These are phyloP conservation scores for Zelopaecilomyces penicillatus DNA, from an alignment of 2,329 filamentous ascomycete species.

Conservation along the genomic window DNA sequence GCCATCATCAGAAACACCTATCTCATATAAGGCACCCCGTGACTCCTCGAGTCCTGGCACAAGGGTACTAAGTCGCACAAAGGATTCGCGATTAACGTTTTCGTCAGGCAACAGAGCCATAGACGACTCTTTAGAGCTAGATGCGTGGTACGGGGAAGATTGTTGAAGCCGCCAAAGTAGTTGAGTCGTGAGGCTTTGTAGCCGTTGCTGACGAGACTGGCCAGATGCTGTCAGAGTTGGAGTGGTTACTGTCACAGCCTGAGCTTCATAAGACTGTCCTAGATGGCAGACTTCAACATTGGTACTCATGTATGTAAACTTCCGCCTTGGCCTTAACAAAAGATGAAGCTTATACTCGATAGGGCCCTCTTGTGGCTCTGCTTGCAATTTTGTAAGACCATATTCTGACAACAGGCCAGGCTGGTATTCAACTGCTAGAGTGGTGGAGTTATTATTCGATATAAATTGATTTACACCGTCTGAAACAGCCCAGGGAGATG, in stretches of 20 bases:
- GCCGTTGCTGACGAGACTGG: conserved; percentile 70
- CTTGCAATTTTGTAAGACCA: conserved; percentile 67
- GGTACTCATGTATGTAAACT: conserved; percentile 66
- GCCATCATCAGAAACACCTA: conserved; percentile 92
- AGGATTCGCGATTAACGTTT: conserved; percentile 35
- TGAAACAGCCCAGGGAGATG: conserved; percentile 77
- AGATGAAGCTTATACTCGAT: conserved; percentile 96
- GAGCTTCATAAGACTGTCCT: conserved; percentile 2
- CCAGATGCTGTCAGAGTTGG: conserved; percentile 35
- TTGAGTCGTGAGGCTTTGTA: conserved; percentile 91
- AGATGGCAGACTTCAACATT: conserved; percentile 6
- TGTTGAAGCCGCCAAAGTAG: conserved; percentile 91
- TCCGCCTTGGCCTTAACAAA: conserved; percentile 67
- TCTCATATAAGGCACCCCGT: conserved; percentile 88
- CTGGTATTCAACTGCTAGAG: neutral
- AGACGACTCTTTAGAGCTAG: conserved; percentile 65
- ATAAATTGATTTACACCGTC: conserved; percentile 31
- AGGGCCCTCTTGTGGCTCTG: conserved; percentile 88
- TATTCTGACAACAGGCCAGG: conserved; percentile 48
- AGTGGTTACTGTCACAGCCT: conserved; percentile 3
- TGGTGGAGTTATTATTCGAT: conserved; percentile 19
- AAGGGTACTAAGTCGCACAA: conserved; percentile 46
- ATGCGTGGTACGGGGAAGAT: conserved; percentile 83
- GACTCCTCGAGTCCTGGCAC: conserved; percentile 84
- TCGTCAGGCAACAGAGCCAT: conserved; percentile 67